Percentiles rank a stretch among this genome's conserved stretches.
Conservation (phyloP, 495 filamentous ascomycete species). For the Aspergillus conjunctus region DNA sequence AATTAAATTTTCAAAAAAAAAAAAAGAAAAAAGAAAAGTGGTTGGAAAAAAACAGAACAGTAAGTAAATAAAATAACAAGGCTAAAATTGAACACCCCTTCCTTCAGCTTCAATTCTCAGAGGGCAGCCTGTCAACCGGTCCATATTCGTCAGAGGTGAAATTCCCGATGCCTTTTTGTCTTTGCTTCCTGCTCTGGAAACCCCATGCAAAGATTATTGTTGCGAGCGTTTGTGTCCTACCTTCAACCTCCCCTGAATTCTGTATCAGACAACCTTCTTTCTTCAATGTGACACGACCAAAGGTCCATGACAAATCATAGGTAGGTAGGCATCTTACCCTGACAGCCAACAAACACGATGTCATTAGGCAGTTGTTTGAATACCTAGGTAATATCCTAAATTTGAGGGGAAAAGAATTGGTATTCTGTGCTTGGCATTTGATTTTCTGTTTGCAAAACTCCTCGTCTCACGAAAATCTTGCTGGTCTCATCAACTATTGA, state of each 20-base stretch:
- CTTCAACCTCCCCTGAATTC: neutral
- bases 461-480: too few relatives aligned
- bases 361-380: neutral
- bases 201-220: neutral
- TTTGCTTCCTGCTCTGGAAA: neutral
- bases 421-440: neutral
- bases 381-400: neutral
- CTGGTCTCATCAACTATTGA: too few relatives aligned
- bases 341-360: too few relatives aligned
- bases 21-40: neutral
- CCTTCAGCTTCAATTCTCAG: neutral
- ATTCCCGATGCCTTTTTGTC: neutral
- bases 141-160: neutral
- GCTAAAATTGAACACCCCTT: neutral
- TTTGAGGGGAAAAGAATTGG: neutral
- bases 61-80: neutral
- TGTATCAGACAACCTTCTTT: neutral
- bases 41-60: neutral
- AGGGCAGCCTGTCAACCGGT: neutral
- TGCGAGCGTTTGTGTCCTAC: neutral
- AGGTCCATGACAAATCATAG: conserved; percentile 4
- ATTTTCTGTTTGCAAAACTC: neutral
- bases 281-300: neutral
- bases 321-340: neutral
- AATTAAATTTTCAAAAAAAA: neutral